Base-by-base conservation (phyloP, 2,329 filamentous ascomycete species). In the Pyrenophora tritici-repentis region DNA sequence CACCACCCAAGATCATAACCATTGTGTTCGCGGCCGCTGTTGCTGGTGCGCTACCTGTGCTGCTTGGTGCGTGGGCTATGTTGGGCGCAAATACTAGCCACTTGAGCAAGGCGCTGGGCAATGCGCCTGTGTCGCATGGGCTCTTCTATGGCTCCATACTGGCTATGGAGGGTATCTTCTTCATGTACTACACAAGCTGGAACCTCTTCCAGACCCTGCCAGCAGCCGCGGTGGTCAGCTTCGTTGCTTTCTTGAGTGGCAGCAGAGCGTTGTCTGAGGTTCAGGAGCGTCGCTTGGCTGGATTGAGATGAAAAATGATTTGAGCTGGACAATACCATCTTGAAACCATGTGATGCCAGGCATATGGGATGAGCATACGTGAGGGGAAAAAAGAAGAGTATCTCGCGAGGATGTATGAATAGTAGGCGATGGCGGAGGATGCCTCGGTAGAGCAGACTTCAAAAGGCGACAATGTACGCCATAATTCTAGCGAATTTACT, bases 171-270 rank as follows among this genome's bases (percentile, higher is more conserved):
- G 89, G 84, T 13, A 86, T 96, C 49, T 97, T 99, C 77, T 93
- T 94, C 79, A 77, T 96, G 61, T 99, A 99, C 82, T 97, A 97
- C 77, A 88, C 84, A 45, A 85, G 78, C 68, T 97, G 93, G 92
- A 96, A 87, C 68, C 80, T 99, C 38, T 96, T 97, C 81, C 88
- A 96, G 79, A 86, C 85, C 12, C 80, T 99, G 42, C 92, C 91
- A 4, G 86, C 86, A 20, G 86, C 88, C 46, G 80, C 80, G 29
- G 76, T 86, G 36, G 83, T 94, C 24, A 86, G 86, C 13, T 75
- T 83, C 20, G 83, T 91, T 47, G 85, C 90, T 9, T 90, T 96
- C 70, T 75, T 97, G 56, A 96, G 90, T 71, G 94, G 94, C 49
- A 91, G 88, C 70, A 87, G 91, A 74, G 94, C 94, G 4, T 79